Percentiles rank a stretch among this genome's conserved stretches.
These are phyloP conservation scores for Cercospora zeina DNA, from an alignment of 2,329 filamentous ascomycete species.

Conservation along the genomic window DNA sequence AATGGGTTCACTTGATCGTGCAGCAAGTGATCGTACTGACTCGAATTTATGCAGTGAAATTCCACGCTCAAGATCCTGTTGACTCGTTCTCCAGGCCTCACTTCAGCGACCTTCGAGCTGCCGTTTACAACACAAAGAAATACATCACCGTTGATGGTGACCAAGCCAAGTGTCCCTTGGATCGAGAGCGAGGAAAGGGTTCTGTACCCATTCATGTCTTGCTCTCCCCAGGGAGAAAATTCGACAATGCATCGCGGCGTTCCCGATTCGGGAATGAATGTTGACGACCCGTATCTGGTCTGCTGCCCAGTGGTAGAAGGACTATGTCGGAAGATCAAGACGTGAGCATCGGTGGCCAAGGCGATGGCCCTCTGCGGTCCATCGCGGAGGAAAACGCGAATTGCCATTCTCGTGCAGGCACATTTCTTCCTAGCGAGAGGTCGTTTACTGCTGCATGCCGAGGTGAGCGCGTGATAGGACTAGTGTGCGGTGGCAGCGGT, in stretches of 20 bases:
- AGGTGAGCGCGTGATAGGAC: background rate
- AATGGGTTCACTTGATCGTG: constrained; percentile 59
- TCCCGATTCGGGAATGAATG: constrained; percentile 41
- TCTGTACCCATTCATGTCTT: constrained; percentile 74
- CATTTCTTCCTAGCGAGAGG: constrained; percentile 18
- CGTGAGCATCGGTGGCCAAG: constrained; percentile 75
- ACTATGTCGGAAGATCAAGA: constrained; percentile 80
- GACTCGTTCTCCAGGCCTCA: constrained; percentile 84
- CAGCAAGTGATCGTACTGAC: constrained; percentile 77
- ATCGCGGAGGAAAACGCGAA: constrained; percentile 81
- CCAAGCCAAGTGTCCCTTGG: constrained; percentile 83
- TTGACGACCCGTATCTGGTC: constrained; percentile 53
- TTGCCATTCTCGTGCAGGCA: constrained; percentile 52
- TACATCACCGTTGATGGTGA: constrained; percentile 78
- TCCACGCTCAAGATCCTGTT: constrained; percentile 84
- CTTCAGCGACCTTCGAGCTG: constrained; percentile 73
- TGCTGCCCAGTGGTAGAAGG: constrained; percentile 58
- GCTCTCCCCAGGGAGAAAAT: constrained; percentile 65
- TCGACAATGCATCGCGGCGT: constrained; percentile 79
- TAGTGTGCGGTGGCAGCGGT: background rate
- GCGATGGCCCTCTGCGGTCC: constrained; percentile 85
- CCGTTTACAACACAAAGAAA: constrained; percentile 88
- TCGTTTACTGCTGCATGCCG: constrained; percentile 16
- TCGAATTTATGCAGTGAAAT: constrained; percentile 86
- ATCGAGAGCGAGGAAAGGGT: constrained; percentile 71